Base-by-base conservation (phyloP, 179 eudicot species). In the Silene noctiflora region DNA sequence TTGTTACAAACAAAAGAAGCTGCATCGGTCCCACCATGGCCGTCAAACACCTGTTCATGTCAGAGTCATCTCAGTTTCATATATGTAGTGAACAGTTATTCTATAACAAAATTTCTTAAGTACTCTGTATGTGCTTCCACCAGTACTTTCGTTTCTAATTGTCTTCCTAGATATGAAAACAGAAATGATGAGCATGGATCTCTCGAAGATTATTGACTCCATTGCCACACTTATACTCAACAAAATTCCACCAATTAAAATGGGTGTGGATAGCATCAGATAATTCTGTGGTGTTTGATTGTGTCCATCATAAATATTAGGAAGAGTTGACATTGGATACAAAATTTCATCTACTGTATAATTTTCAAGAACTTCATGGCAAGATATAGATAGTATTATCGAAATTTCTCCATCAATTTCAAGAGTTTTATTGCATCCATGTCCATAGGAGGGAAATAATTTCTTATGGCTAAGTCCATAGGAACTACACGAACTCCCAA, bases 1-100 rank as follows among this genome's bases (percentile, higher is more conserved):
- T 87, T 91, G 29, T 79, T 83, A 80, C 85, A 75, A 61, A 87
- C 82, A 84, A 83, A 93, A 14, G 78, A 81, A 71, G 94, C 93
- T 6, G 98, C 98, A 83, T 91, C 96, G 16, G 84, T 86, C 73
- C 98, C 98, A 63, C 98, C 98, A 76, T 93, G 98, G 17, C 96
- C 98, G 84, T 93, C 98, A 85, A 91, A 93, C 56, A 93, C 96
- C 98, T 92, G 84, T 46, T 33, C 42, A 78, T 17, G 78, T 0
- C 68, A 48, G 56, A 33, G 48, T 13, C 58, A 33, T 63, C 31
- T 66, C 63, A 56, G 44, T 29, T 67, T 66, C 31, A 60, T 21
- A 51, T 16, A 51, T 19, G 16, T 22, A 67, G 39, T 29, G 4
- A 51, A 24, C 29, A 76, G 19, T 6, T 67, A 56, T 16, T n/a